Evolutionary conservation across 371 early-diverging fungal genomes (phyloP).

Genomic region (Catenaria anguillulae): DNA sequence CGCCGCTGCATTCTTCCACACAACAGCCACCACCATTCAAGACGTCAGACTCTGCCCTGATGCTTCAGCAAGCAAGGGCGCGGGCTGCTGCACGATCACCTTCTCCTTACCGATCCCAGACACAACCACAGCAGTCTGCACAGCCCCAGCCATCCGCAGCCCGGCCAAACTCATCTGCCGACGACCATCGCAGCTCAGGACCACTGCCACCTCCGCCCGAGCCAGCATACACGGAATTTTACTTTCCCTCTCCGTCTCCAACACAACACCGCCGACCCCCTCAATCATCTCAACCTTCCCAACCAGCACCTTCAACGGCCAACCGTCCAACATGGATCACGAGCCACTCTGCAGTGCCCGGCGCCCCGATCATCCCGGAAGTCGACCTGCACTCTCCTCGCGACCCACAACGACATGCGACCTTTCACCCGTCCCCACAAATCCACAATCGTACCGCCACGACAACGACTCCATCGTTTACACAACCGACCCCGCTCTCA

Average conservation of each 20-base stretch:
- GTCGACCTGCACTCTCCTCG: no score
- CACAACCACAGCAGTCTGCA: no score
- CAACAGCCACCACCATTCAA: no score
- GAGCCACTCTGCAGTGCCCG: no score
- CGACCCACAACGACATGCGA: not conserved
- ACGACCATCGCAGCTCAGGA: not conserved
- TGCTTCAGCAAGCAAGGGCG: no score
- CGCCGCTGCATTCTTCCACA: no score
- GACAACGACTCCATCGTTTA: not conserved
- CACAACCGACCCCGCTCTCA: not conserved
- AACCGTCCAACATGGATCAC: not conserved
- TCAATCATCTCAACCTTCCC: not conserved
- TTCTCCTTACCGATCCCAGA: no score
- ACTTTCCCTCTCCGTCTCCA: no score
- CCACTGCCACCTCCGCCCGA: not conserved
- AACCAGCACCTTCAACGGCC: not conserved
- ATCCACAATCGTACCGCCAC: no score
- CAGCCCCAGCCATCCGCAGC: not conserved
- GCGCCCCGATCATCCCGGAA: no score
- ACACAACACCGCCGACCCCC: not conserved
- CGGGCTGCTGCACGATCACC: no score
- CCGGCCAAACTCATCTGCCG: not conserved
- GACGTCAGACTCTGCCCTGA: no score
- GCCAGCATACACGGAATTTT: not conserved
- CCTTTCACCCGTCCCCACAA: not conserved